Conservation (phyloP, 2,329 filamentous ascomycete species). For the Tolypocladium guangdongense region DNA sequence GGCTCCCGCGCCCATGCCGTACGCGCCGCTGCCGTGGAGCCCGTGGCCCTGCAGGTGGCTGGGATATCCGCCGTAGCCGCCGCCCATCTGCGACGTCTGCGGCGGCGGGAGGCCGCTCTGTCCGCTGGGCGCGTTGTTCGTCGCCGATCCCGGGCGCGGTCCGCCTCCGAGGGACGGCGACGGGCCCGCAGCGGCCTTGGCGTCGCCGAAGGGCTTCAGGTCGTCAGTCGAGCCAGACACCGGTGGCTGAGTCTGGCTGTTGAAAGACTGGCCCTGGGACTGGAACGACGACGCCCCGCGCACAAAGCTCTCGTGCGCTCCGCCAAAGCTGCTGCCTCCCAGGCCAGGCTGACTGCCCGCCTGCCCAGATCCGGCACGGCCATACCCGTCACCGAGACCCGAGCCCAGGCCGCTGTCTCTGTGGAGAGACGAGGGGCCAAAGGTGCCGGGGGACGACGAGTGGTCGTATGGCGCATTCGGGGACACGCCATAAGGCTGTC, state of each 20-base stretch:
- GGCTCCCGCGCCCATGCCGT: conserved; percentile 41
- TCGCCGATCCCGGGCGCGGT: conserved; percentile 46
- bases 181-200: conserved; percentile 42
- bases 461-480: conserved; percentile 48
- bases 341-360: conserved; percentile 38
- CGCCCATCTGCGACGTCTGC: conserved; percentile 43
- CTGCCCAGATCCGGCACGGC: conserved; percentile 38
- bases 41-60: conserved; percentile 42
- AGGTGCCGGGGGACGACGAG: conserved; percentile 41
- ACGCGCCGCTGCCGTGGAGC: conserved; percentile 43
- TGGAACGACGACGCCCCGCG: conserved; percentile 43
- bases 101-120: conserved; percentile 46
- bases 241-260: conserved; percentile 36
- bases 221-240: conserved; percentile 36
- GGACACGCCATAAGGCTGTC: conserved; percentile 45
- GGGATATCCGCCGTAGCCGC: conserved; percentile 42
- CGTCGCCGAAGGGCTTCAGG: conserved; percentile 47
- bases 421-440: conserved; percentile 42
- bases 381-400: conserved; percentile 40
- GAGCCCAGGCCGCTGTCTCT: conserved; percentile 39
- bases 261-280: conserved; percentile 43
- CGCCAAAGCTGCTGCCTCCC: conserved; percentile 39
- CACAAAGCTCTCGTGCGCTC: conserved; percentile 43
- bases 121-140: conserved; percentile 37
- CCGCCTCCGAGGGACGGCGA: conserved; percentile 43